Conservation (phyloP, 2,329 filamentous ascomycete genomes). For the Tolypocladium paradoxum region DNA sequence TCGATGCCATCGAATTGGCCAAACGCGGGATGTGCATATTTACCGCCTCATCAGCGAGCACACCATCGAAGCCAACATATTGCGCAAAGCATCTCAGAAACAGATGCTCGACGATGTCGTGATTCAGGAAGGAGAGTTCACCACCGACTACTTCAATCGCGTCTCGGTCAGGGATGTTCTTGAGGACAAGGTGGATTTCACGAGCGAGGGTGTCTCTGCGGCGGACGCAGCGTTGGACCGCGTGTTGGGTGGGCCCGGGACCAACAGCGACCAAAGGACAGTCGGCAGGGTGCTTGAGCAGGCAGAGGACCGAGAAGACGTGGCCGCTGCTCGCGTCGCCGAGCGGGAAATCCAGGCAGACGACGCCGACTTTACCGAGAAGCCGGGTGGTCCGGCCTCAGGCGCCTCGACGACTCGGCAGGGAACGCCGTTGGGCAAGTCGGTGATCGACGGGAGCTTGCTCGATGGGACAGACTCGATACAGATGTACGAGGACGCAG, state of each 20-base stretch:
- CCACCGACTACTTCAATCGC: conserved; percentile 88
- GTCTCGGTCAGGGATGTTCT: conserved; percentile 62
- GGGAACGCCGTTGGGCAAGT: conserved; percentile 36
- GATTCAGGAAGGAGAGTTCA: conserved; percentile 96
- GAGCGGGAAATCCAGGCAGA: conserved; percentile 84
- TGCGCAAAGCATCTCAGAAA: conserved; percentile 94
- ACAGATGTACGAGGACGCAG: conserved; percentile 26
- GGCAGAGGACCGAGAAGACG: conserved; percentile 87
- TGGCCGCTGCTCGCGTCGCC: conserved; percentile 74
- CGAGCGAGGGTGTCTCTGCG: conserved; percentile 47
- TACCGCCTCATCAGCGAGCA: conserved; percentile 89
- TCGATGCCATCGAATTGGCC: conserved; percentile 90
- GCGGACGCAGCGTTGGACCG: conserved; percentile 78
- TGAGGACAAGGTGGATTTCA: conserved; percentile 43
- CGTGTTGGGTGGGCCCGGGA: conserved; percentile 59
- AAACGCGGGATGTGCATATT: conserved; percentile 95
- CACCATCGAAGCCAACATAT: conserved; percentile 95
- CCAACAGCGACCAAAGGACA: conserved; percentile 47
- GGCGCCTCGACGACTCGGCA: conserved; percentile 39
- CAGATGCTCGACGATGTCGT: conserved; percentile 96
- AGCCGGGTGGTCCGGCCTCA: conserved; percentile 33
- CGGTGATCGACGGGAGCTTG: conserved; percentile 17
- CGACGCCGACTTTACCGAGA: conserved; percentile 73
- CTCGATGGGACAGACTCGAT: conserved; percentile 22
- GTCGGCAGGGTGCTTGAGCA: conserved; percentile 70